phyloP scores from a whole-genome alignment of 306 rosid species.

The Begonia peltatifolia region DNA sequence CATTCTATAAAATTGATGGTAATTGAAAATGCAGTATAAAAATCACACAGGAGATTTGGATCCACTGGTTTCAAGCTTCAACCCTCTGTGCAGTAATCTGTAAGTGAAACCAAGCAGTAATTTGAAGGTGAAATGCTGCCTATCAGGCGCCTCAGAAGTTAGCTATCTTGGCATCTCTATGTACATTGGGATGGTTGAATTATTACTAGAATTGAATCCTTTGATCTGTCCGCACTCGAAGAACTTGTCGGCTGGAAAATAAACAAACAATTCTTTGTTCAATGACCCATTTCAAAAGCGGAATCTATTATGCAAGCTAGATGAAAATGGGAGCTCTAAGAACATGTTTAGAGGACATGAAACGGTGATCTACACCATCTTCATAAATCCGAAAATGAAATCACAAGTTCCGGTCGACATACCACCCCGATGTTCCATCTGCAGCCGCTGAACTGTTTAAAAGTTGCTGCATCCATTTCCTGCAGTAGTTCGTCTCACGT shows the following conservation, averaged over 20 bases:
- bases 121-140: too few relatives aligned
- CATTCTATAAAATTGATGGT: too few relatives aligned
- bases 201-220: slow-evolving; percentile 55
- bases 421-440: slow-evolving; percentile 96
- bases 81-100: not conserved
- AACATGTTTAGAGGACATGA: too few relatives aligned
- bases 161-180: too few relatives aligned
- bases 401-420: slow-evolving; percentile 14
- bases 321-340: too few relatives aligned
- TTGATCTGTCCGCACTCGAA: slow-evolving; percentile 22
- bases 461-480: slow-evolving; percentile 90
- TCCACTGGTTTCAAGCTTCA: too few relatives aligned
- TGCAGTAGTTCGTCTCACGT: slow-evolving; percentile 17
- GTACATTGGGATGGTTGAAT: slow-evolving; percentile 53
- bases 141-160: too few relatives aligned
- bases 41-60: too few relatives aligned
- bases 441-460: slow-evolving; percentile 53
- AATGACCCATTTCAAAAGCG: too few relatives aligned
- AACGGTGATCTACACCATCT: not conserved
- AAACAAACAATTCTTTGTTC: not conserved
- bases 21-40: too few relatives aligned
- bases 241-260: slow-evolving; percentile 50
- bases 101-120: not conserved
- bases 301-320: too few relatives aligned
- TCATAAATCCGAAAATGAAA: not conserved